Conservation (phyloP, 768 basidiomycete genomes). For the Trametes elegans region DNA sequence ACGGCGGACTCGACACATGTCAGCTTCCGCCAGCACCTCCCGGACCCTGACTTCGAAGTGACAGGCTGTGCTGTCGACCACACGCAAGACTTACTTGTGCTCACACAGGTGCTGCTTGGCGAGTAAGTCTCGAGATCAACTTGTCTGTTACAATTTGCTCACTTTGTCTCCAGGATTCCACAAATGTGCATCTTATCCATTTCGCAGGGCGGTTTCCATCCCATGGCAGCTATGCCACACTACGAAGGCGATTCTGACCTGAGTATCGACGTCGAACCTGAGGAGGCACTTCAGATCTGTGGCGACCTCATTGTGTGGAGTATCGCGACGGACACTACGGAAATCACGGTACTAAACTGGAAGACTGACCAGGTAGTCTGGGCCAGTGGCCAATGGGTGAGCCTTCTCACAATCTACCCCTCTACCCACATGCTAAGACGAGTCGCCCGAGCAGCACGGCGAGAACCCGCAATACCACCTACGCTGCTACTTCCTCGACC, state of each 20-base stretch:
- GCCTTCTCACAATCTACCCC: neutral
- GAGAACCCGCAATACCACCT: neutral
- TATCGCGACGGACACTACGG: neutral
- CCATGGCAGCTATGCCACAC: neutral
- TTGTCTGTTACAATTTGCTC: neutral
- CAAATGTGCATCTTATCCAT: constrained; percentile 6
- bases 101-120: neutral
- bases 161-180: neutral
- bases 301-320: constrained; percentile 1
- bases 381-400: neutral
- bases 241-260: neutral
- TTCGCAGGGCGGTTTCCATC: neutral
- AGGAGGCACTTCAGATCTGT: neutral
- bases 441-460: neutral
- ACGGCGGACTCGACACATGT: neutral
- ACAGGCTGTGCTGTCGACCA: neutral
- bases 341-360: neutral
- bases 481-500: neutral
- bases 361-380: neutral
- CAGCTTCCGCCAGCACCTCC: neutral
- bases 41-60: neutral
- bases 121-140: neutral
- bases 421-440: neutral
- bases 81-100: neutral
- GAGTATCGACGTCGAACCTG: neutral